Conservation (phyloP, 257 asterid species). For the Datura wrightii region DNA sequence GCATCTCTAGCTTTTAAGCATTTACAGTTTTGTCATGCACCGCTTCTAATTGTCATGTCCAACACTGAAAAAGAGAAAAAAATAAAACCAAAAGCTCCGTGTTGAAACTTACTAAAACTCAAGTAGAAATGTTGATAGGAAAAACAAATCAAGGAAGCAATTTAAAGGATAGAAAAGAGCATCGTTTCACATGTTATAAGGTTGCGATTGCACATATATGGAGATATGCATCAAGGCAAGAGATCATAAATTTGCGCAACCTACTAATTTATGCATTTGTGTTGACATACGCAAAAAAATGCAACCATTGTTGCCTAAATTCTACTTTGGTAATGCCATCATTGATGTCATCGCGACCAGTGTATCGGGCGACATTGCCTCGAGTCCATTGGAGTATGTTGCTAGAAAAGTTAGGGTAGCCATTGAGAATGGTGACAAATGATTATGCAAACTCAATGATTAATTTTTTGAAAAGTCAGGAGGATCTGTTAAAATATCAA, state of each 20-base stretch:
- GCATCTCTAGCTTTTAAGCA: constrained; percentile 37
- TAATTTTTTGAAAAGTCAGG: constrained; percentile 48
- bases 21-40: constrained; percentile 45
- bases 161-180: background rate
- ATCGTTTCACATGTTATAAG: too few species aligned
- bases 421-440: constrained; percentile 44
- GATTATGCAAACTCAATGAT: constrained; percentile 54
- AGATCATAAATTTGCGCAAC: too few species aligned
- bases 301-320: constrained; percentile 50
- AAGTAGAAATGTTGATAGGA: constrained; percentile 45
- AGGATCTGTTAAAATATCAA: constrained; percentile 47
- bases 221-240: too few species aligned
- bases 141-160: constrained; percentile 39
- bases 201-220: too few species aligned
- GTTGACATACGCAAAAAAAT: too few species aligned
- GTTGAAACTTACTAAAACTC: constrained; percentile 45
- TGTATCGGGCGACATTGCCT: constrained; percentile 47
- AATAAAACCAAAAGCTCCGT: constrained; percentile 39
- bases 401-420: constrained; percentile 52
- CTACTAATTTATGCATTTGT: too few species aligned
- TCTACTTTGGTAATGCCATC: constrained; percentile 66
- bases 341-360: constrained; percentile 36
- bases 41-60: constrained; percentile 41
- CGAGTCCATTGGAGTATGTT: constrained; percentile 37
- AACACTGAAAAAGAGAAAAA: constrained; percentile 38